Evolutionary conservation across 148 eudicot species (phyloP), one percentile per base, ranked within the genome.

Genomic region (Simmondsia chinensis): DNA sequence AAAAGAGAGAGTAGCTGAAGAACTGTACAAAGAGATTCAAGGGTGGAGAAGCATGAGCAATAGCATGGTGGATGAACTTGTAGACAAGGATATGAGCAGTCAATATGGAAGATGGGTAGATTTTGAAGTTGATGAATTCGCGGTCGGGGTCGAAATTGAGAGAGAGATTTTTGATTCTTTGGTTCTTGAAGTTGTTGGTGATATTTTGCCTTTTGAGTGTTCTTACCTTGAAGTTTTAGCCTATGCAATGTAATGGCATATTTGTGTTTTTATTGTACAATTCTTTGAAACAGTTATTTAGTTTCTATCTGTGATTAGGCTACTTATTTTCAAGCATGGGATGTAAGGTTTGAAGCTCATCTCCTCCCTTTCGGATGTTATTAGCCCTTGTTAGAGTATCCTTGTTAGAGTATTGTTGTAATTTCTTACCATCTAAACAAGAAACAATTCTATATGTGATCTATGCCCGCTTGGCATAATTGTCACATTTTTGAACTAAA

Each of bases 31-130:
- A 59, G 94, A 82, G 53, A 77, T 86, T 31, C 52, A 68, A 1
- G 59, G 56, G 9, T 86, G 86, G 89, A 68, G 64, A 61, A 59
- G 64, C 43, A 60, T 82, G 69, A 70, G 74, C 40, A 74, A 80
- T 18, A 47, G 61, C 45, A 82, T 68, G 87, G 96, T 93, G 33
- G 99, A 93, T 51, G 96, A 86, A 42, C 77, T 86, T 15, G 84
- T 86, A n/a, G 94, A 86, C 60, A 77, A 72, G 54, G 96, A 93
- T 36, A 93, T 93, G 99, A 80, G 94, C 54, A 75, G 70, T 64
- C 57, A 56, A 16, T 48, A 60, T 35, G 86, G 95, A 37, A 77
- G 58, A 61, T 93, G 99, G 99, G 54, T 77, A n/a, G 91, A 86
- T 21, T 82, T 63, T 45, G 82, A 80, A 29, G 69, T 60, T 6